These are phyloP conservation scores for Tuber melanosporum DNA, from an alignment of 495 filamentous ascomycete species.

Conservation along the genomic window DNA sequence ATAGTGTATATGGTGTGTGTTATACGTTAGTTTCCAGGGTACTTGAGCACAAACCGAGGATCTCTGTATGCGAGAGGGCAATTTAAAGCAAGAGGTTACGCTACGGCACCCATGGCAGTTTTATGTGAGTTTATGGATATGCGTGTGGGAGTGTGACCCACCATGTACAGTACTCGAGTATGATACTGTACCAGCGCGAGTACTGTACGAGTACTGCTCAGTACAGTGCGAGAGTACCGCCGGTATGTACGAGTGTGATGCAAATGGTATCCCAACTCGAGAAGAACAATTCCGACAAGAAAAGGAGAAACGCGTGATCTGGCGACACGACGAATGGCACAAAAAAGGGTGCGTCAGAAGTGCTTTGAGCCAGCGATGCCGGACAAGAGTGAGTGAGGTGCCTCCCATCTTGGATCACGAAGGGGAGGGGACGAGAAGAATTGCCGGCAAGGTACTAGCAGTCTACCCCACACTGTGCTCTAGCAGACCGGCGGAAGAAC, in stretches of 20 bases:
- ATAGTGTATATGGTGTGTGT: constrained; percentile 2
- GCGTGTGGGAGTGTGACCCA: constrained; percentile 15
- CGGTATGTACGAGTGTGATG: not conserved
- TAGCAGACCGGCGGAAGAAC: not conserved
- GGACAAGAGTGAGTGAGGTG: not conserved
- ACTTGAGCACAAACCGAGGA: not conserved
- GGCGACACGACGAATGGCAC: constrained; percentile 30
- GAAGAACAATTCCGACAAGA: constrained; percentile 30
- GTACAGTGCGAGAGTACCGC: too few relatives aligned
- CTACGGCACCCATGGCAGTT: constrained; percentile 20
- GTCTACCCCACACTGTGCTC: too few relatives aligned
- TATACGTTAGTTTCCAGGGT: not conserved
- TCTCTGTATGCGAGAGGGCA: not conserved
- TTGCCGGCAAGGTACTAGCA: not conserved
- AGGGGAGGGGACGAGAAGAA: not conserved
- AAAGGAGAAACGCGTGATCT: constrained; percentile 34
- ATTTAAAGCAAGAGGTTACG: not conserved
- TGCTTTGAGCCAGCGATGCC: not conserved
- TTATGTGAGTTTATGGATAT: constrained; percentile 15
- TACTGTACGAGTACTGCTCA: too few relatives aligned
- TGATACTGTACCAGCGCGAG: too few relatives aligned
- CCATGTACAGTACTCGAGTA: constrained; percentile 4
- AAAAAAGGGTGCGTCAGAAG: constrained; percentile 12
- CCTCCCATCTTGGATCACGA: not conserved
- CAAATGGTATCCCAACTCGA: constrained; percentile 12